Evolutionary conservation across 2,329 filamentous ascomycete genomes (phyloP), one percentile per base, ranked within the genome.

Genomic region (Simplicillium sp.): DNA sequence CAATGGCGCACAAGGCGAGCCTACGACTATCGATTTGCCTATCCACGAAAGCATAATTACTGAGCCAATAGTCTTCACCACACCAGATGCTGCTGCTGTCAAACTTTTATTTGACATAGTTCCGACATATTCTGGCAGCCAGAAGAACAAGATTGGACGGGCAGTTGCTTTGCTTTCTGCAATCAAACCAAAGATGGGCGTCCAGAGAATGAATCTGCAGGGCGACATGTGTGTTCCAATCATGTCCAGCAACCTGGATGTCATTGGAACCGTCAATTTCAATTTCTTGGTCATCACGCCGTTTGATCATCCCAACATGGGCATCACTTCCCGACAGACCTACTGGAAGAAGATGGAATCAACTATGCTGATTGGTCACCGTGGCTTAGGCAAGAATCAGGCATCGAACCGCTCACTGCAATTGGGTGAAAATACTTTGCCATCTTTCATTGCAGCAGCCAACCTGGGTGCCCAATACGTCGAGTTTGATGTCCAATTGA

Each of bases 231-330:
- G 84, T 44, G 84, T 98, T 9, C 92, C 92, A 0, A 92, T 98
- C 46, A 75, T 97, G 54, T 85, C 85, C 28, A 81, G 82, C 29
- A 86, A 75, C 44, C 67, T 97, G 29, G 90, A 97, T 45, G 82
- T 97, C 9, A 96, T 98, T 49, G 94, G 92, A 13, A 80, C 83
- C 0, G 86, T 98, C 50, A 95, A 94, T 54, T 98, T 98, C 71
- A 96, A 96, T 60, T 97, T 97, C 58, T 67, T 95, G 28, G 77
- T 97, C 54, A 88, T 98, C 51, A 97, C 87, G 1, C 90, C 92
- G 0, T 98, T 98, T 63, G 76, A 80, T 14, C 92, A 97, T 58
- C 87, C 87, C 7, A 94, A 94, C 45, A 92, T 98, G 83, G 84
- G 85, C 42, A 81, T 97, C 48, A 92, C 84, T 1, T 86, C 87